Evolutionary conservation across 2,329 filamentous ascomycete genomes (phyloP).

Genomic region (Colletotrichum eleusines): DNA sequence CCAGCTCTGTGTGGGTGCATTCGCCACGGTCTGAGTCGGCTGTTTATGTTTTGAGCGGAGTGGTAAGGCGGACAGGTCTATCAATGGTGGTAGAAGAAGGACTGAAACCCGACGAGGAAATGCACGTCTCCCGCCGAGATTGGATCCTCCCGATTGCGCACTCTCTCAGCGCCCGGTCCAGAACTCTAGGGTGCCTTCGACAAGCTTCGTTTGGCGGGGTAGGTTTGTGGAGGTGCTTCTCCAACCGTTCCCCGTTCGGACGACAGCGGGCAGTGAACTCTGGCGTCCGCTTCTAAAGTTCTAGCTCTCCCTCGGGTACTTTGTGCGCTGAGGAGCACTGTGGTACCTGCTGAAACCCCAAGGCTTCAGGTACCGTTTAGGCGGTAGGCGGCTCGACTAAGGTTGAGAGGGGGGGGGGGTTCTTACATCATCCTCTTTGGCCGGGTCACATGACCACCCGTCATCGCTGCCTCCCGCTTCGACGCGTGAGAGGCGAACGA

Average conservation of each 20-base stretch:
- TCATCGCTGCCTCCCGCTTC: constrained; percentile 24
- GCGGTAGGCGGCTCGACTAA: background rate
- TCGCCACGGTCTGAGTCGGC: background rate
- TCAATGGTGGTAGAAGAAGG: background rate
- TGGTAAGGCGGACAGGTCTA: background rate
- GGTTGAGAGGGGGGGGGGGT: background rate
- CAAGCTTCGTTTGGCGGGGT: constrained; percentile 33
- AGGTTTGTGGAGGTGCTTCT: constrained; percentile 34
- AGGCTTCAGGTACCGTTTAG: constrained; percentile 8
- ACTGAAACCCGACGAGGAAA: constrained; percentile 12
- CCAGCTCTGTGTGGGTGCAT: background rate
- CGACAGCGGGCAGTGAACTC: constrained; percentile 27
- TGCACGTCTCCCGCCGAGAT: constrained; percentile 26
- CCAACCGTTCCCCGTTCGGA: constrained; percentile 38
- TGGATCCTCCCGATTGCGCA: constrained; percentile 19
- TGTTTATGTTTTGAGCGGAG: background rate
- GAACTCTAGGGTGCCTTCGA: constrained; percentile 18
- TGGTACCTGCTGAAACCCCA: constrained; percentile 6
- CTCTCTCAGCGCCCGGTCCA: background rate
- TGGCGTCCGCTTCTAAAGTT: background rate
- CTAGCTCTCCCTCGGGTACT: constrained; percentile 2
- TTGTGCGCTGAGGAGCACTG: background rate
- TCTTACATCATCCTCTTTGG: background rate
- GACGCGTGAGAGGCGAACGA: constrained; percentile 34
- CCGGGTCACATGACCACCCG: constrained; percentile 38